A percentile compares a stretch with the other conserved stretches of the same genome.
phyloP scores from a whole-genome alignment of 2,329 filamentous ascomycete species.

The Myriosclerotinia scirpicola region DNA sequence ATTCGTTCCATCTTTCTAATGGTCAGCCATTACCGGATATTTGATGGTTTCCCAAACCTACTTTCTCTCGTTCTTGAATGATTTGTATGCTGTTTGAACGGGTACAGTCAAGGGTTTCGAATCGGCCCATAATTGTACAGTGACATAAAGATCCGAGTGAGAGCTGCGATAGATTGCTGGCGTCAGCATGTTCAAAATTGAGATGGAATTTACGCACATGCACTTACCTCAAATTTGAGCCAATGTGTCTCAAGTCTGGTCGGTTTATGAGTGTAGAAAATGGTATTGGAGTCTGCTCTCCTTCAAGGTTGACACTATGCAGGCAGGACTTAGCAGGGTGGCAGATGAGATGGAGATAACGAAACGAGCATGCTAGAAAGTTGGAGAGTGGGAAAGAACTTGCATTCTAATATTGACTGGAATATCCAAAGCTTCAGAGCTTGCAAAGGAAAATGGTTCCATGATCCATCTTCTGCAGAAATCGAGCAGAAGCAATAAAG shows the following conservation, averaged over 20 bases:
- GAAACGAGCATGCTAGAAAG: neutral
- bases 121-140: constrained; percentile 90
- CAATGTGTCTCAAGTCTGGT: constrained; percentile 80
- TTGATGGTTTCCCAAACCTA: constrained; percentile 37
- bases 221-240: constrained; percentile 70
- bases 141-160: constrained; percentile 88
- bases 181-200: constrained; percentile 10
- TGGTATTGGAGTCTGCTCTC: constrained; percentile 70
- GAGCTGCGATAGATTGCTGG: constrained; percentile 51
- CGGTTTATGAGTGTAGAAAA: constrained; percentile 76
- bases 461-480: constrained; percentile 50
- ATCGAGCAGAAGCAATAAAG: neutral
- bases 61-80: constrained; percentile 75
- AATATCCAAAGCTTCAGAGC: constrained; percentile 78
- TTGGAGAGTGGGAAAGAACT: constrained; percentile 16
- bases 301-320: constrained; percentile 70
- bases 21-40: constrained; percentile 26
- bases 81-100: constrained; percentile 87
- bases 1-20: constrained; percentile 87
- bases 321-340: constrained; percentile 32
- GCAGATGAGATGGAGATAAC: neutral
- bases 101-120: constrained; percentile 93
- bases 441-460: constrained; percentile 96
- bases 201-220: neutral
- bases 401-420: constrained; percentile 67